Evolutionary conservation across 2,329 filamentous ascomycete genomes (phyloP), one percentile per base, ranked within the genome.

Genomic region (Reticulascus tulasneorum): DNA sequence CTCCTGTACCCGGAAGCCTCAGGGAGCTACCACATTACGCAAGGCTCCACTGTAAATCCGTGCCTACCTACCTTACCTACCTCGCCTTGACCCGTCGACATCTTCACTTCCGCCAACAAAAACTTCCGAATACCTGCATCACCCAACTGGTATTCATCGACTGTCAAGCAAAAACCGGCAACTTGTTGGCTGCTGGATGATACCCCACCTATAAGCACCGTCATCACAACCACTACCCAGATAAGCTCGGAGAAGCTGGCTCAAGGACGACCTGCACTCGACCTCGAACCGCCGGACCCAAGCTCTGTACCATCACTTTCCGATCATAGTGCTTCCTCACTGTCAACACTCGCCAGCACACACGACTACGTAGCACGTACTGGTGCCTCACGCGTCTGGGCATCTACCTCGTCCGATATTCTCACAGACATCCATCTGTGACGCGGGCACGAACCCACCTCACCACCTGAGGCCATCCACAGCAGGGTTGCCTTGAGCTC

Each of bases 191-290:
- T 41, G 15, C 37, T 33, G 28, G 28, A 22, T 24, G 21, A 19
- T 28, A 33, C 35, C 10, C 5, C 18, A 18, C 29, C 32, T 28
- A 42, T 33, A 17, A 24, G 32, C 27, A 37, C 25, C 23, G 13
- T 10, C 20, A 18, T n/a, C n/a, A n/a, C 13, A 20, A 29, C 20
- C 20, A 36, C 32, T 18, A 23, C 13, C 13, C n/a, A 19, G 25
- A 19, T n/a, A 12, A 24, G 22, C 36, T 36, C 31, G 51, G 52
- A 51, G 47, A 49, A 62, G 54, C 59, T 62, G 48, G 54, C 35
- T 55, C 47, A 44, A 50, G 53, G 59, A 52, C 60, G 62, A 58
- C 60, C 60, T 66, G 62, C 62, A 66, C 63, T 50, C 58, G 58
- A 55, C 55, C 55, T 54, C 41, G 54, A 48, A 57, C 49, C 47